phyloP scores from a whole-genome alignment of 2,329 filamentous ascomycete genomes.

The Eutypa lata region DNA sequence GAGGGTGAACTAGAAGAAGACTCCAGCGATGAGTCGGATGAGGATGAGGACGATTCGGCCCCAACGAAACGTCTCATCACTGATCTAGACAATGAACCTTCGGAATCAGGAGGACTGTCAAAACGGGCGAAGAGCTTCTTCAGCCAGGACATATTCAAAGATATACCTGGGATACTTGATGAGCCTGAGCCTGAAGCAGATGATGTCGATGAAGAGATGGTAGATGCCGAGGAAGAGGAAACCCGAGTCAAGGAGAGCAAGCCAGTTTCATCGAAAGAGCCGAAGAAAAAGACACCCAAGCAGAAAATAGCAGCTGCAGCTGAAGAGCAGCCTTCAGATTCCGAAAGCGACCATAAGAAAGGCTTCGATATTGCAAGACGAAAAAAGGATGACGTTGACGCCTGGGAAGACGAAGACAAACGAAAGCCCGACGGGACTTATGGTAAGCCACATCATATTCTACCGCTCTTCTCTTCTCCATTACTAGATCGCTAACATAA shows the following conservation, averaged over 20 bases:
- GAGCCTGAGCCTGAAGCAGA: slow-evolving; percentile 38
- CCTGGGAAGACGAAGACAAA: slow-evolving; percentile 67
- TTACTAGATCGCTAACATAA: slow-evolving; percentile 14
- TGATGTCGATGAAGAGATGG: slow-evolving; percentile 25
- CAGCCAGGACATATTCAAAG: slow-evolving; percentile 90
- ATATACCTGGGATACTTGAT: slow-evolving; percentile 65
- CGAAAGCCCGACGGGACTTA: slow-evolving; percentile 60
- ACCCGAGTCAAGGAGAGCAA: slow-evolving; percentile 19
- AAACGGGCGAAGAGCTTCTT: slow-evolving; percentile 87
- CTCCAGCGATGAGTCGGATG: slow-evolving; percentile 60
- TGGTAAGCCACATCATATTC: slow-evolving; percentile 40
- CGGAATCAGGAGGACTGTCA: slow-evolving; percentile 62
- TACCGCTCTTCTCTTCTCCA: not conserved
- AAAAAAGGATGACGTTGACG: slow-evolving; percentile 36
- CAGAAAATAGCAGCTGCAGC: slow-evolving; percentile 17
- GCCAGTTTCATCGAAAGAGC: slow-evolving; percentile 14
- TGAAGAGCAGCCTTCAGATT: slow-evolving; percentile 18
- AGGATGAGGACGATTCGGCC: slow-evolving; percentile 51
- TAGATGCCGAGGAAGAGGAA: slow-evolving; percentile 25
- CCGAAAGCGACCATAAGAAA: slow-evolving; percentile 38
- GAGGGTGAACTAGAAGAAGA: slow-evolving; percentile 59
- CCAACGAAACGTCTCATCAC: slow-evolving; percentile 54
- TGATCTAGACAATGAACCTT: slow-evolving; percentile 55
- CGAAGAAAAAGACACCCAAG: slow-evolving; percentile 19
- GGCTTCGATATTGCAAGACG: slow-evolving; percentile 63